Evolutionary conservation across 176 grass and related monocot species (phyloP).

Genomic region (Otatea glauca): DNA sequence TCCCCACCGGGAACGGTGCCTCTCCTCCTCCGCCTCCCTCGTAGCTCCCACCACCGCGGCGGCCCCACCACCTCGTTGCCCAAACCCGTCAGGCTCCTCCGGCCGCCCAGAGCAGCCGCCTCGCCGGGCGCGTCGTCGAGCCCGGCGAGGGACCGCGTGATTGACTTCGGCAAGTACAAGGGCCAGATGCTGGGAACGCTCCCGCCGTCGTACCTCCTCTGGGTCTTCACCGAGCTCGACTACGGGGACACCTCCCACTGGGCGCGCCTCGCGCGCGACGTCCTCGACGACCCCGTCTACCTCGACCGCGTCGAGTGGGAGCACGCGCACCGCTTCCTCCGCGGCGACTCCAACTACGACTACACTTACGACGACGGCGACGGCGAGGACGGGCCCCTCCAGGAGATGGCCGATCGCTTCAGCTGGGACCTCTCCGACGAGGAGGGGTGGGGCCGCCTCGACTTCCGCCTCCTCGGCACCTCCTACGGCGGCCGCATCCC

Average conservation of each 20-base stretch:
- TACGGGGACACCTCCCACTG: slow-evolving; percentile 53
- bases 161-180: slow-evolving; percentile 67
- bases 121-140: slow-evolving; percentile 7
- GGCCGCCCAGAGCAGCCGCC: neutral
- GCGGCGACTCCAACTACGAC: slow-evolving; percentile 52
- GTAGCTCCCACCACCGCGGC: neutral
- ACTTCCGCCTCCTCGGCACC: slow-evolving; percentile 63
- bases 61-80: neutral
- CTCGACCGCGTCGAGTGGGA: slow-evolving; percentile 69
- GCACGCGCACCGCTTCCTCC: slow-evolving; percentile 58
- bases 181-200: slow-evolving; percentile 69
- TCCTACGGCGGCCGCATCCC: slow-evolving; percentile 69
- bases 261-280: slow-evolving; percentile 51
- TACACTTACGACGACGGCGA: slow-evolving; percentile 36
- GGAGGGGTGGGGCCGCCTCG: slow-evolving; percentile 55
- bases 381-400: slow-evolving; percentile 45
- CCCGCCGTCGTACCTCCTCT: slow-evolving; percentile 63
- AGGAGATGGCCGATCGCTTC: slow-evolving; percentile 63
- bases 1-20: neutral
- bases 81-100: neutral
- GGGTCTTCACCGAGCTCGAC: slow-evolving; percentile 55
- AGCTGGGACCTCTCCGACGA: slow-evolving; percentile 66
- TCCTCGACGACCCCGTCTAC: slow-evolving; percentile 62
- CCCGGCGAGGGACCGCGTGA: slow-evolving; percentile 54
- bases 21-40: neutral